phyloP scores from a whole-genome alignment of 108 stramenopile species.

The Skeletonema costatum region DNA sequence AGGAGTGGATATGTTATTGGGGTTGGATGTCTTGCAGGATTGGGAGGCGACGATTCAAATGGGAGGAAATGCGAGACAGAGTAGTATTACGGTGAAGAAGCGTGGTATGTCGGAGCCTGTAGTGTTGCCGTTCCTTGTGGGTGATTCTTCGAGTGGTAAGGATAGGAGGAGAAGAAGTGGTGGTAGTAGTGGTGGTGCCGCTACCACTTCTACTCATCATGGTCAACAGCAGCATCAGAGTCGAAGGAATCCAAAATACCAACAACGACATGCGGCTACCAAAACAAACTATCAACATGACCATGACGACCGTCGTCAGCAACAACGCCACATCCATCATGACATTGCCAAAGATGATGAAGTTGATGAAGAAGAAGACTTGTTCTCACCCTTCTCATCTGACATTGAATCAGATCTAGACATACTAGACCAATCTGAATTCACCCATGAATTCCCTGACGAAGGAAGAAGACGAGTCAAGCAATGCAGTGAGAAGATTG shows the following conservation, averaged over 20 bases:
- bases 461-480: background rate
- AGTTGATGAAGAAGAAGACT: constrained; percentile 13
- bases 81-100: background rate
- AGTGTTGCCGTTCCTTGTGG: background rate
- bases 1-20: constrained; percentile 52
- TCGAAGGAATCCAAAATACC: background rate
- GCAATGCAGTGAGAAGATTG: background rate
- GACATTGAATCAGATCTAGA: constrained; percentile 54
- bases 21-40: constrained; percentile 49
- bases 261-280: background rate
- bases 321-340: background rate
- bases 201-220: no score
- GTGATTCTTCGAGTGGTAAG: background rate
- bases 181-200: background rate
- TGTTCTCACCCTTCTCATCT: constrained; percentile 39
- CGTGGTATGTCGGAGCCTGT: background rate
- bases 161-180: background rate
- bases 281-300: constrained; percentile 4
- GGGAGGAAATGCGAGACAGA: background rate
- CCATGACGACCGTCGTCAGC: background rate
- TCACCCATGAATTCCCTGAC: constrained; percentile 18
- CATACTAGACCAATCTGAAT: constrained; percentile 33
- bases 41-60: constrained; percentile 52
- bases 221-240: background rate
- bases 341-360: constrained; percentile 1